These are phyloP conservation scores for Furcasterigmium furcatum DNA, from an alignment of 2,329 filamentous ascomycete species.

Conservation along the genomic window DNA sequence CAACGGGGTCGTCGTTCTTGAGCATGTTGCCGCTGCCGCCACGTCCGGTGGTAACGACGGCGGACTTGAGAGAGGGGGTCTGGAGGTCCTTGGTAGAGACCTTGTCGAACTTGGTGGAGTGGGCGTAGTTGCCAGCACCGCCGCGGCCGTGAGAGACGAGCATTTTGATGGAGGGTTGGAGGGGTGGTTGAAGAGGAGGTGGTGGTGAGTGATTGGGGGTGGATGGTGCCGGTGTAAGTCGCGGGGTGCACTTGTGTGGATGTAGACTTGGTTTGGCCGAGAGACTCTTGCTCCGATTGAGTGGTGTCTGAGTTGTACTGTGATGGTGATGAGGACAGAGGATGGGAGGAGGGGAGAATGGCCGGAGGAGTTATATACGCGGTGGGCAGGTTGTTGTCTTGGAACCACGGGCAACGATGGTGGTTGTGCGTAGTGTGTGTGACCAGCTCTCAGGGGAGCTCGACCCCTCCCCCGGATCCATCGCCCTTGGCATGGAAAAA, in stretches of 20 bases:
- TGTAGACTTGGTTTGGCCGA: neutral
- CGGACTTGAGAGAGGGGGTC: conserved; percentile 78
- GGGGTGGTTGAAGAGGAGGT: conserved; percentile 1
- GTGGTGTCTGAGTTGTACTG: too few relatives aligned
- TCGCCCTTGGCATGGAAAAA: conserved; percentile 3
- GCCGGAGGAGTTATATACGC: conserved; percentile 10
- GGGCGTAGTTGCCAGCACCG: conserved; percentile 73
- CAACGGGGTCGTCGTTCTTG: conserved; percentile 63
- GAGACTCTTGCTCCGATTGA: too few relatives aligned
- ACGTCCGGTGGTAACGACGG: conserved; percentile 85
- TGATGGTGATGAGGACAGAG: neutral
- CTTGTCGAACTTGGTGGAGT: conserved; percentile 41
- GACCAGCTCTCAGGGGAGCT: neutral
- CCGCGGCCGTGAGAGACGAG: conserved; percentile 70
- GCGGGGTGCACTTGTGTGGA: neutral
- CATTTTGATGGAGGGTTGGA: conserved; percentile 23
- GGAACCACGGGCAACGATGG: too few relatives aligned
- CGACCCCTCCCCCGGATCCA: conserved; percentile 2
- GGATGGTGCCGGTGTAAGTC: neutral
- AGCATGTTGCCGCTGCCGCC: conserved; percentile 90
- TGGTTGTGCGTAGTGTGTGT: conserved; percentile 7
- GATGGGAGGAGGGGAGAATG: neutral
- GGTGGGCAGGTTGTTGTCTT: conserved; percentile 4
- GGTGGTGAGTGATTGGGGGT: neutral
- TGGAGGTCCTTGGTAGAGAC: conserved; percentile 63